Conservation (phyloP, 1,284 basidiomycete genomes). For the Heterobasidion parviporum region DNA sequence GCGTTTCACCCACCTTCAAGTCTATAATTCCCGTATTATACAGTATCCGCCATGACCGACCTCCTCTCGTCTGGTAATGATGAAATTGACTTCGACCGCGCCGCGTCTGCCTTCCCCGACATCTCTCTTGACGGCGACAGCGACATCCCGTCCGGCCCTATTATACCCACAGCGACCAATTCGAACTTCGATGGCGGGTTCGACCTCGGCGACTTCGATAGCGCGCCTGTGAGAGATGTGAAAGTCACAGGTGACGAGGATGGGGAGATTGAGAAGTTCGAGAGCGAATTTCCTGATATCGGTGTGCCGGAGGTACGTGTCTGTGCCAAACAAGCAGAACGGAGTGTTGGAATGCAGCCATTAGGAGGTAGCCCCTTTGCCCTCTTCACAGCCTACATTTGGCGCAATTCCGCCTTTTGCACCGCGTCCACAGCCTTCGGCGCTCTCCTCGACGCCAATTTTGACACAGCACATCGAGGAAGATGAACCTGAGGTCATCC, state of each 20-base stretch:
- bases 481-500: conserved; percentile 87
- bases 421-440: conserved; percentile 64
- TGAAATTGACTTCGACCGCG: conserved; percentile 71
- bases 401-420: conserved; percentile 51
- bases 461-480: conserved; percentile 62
- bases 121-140: conserved; percentile 62
- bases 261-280: conserved; percentile 69
- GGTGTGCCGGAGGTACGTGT: conserved; percentile 47
- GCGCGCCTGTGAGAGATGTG: conserved; percentile 41
- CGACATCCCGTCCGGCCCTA: conserved; percentile 38
- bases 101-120: conserved; percentile 80
- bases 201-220: conserved; percentile 59
- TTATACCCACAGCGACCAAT: conserved; percentile 20
- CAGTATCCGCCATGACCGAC: conserved; percentile 8
- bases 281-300: conserved; percentile 87
- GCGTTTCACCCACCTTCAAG: too few relatives aligned
- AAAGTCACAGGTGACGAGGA: conserved; percentile 85
- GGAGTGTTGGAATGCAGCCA: background rate
- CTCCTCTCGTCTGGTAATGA: conserved; percentile 24
- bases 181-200: conserved; percentile 32
- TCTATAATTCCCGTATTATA: background rate
- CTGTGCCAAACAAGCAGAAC: background rate
- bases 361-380: background rate
- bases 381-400: conserved; percentile 33
- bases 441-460: conserved; percentile 64